phyloP scores from a whole-genome alignment of 805 yeast genomes.

The Yarrowia sp. region DNA sequence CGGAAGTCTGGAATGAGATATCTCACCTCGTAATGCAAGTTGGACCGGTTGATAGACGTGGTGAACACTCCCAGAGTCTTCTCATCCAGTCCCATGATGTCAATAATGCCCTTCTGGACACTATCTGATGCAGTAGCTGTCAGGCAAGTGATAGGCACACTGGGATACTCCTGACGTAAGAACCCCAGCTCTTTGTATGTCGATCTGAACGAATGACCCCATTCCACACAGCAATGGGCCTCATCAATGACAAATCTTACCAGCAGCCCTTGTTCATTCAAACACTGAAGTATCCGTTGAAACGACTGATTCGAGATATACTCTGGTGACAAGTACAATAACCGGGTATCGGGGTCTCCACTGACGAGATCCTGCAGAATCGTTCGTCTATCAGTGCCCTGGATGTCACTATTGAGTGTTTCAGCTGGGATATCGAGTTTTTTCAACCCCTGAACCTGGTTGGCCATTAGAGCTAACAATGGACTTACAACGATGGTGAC shows the following conservation, averaged over 20 bases:
- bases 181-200: constrained; percentile 81
- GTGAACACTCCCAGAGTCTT: constrained; percentile 67
- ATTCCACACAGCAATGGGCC: constrained; percentile 95
- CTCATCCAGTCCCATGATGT: constrained; percentile 69
- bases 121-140: constrained; percentile 87
- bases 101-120: constrained; percentile 62
- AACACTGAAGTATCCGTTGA: constrained; percentile 63
- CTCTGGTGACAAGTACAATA: constrained; percentile 91
- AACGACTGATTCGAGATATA: constrained; percentile 66
- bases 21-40: constrained; percentile 75
- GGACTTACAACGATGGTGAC: constrained; percentile 88
- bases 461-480: constrained; percentile 92
- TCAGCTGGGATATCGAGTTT: constrained; percentile 76
- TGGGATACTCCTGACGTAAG: constrained; percentile 75
- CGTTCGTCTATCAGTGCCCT: constrained; percentile 65
- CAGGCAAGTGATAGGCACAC: constrained; percentile 87
- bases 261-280: constrained; percentile 63
- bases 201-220: constrained; percentile 98
- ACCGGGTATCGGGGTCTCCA: constrained; percentile 72
- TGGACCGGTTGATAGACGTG: constrained; percentile 89
- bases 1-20: constrained; percentile 41
- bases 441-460: constrained; percentile 83
- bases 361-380: constrained; percentile 73
- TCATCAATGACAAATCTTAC: constrained; percentile 93
- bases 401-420: constrained; percentile 81